Base-by-base conservation (phyloP, 2,329 filamentous ascomycete species). In the Fusarium sp. region DNA sequence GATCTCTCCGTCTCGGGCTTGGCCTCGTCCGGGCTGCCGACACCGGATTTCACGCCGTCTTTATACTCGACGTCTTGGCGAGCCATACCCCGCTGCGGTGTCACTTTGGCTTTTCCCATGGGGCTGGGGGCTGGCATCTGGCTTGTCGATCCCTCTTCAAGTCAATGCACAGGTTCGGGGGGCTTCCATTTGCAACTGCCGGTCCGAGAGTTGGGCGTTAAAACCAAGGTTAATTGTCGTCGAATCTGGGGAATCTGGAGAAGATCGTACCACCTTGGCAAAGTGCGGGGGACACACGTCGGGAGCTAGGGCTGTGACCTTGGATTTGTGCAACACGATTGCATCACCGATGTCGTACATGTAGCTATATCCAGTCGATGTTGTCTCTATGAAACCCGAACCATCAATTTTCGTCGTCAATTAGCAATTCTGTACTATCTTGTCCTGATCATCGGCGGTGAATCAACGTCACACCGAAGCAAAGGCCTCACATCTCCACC, bases 211-310 rank as follows among this genome's bases (percentile, higher is more conserved):
- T 16, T 41, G 39, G 15, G n/a, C n/a, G 23, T 23, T 7, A 15
- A 34, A 39, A 31, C 28, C 48, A 39, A 39, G 37, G 4, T 11
- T 39, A 28, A 39, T 16, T 10, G 37, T 34, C 23, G 9, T 23
- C 23, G 34, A 52, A 34, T 37, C 48, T 34, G 48, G 48, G 48
- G 48, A 37, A 39, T 7, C 31, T 34, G 31, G 31, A 12, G n/a
- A 52, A 39, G 48, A 52, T 39, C 30, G 48, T 37, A 18, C 7
- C 27, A 52, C 48, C 34, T 52, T 37, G 48, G 48, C 37, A 34
- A 52, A 34, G 48, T 52, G 48, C 48, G 48, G 48, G 48, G 48
- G 48, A 52, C 27, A 39, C 16, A 36, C 23, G 23, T 52, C 31
- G 31, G 48, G 18, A 39, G 18, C 48, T 52, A 30, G 48, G 31